These are phyloP conservation scores for Microdochium paspali DNA, from an alignment of 2,329 filamentous ascomycete genomes.

Conservation along the genomic window DNA sequence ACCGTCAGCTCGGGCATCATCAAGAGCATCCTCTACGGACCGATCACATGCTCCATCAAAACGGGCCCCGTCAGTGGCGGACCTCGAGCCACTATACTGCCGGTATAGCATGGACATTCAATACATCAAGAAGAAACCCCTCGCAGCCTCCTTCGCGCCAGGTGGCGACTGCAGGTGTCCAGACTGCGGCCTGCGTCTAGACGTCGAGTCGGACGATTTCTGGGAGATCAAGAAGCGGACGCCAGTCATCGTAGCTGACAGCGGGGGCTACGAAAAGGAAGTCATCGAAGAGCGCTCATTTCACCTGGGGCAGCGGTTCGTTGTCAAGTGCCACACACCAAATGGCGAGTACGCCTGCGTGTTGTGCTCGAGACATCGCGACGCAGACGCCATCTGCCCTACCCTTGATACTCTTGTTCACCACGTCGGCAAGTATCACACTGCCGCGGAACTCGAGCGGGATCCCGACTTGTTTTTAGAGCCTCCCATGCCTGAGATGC, in stretches of 20 bases:
- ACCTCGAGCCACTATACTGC: conserved; percentile 19
- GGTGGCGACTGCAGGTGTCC: conserved; percentile 15
- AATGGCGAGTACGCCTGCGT: conserved; percentile 21
- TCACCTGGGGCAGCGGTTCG: conserved; percentile 21
- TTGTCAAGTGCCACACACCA: conserved; percentile 25
- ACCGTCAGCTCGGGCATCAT: neutral
- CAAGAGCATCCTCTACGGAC: neutral
- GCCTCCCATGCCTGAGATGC: conserved; percentile 35
- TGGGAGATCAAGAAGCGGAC: conserved; percentile 17
- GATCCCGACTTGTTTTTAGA: conserved; percentile 7
- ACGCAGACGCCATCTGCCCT: conserved; percentile 17
- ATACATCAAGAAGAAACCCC: conserved; percentile 10
- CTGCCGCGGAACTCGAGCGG: conserved; percentile 6
- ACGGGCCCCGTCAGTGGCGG: conserved; percentile 5
- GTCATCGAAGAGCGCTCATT: conserved; percentile 17
- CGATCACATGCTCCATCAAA: conserved; percentile 7
- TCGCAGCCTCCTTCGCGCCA: conserved; percentile 10
- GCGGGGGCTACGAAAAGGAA: conserved; percentile 6
- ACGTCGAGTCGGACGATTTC: conserved; percentile 14
- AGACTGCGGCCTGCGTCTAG: conserved; percentile 13
- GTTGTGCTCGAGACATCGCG: conserved; percentile 16
- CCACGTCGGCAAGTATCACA: conserved; percentile 14
- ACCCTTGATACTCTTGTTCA: conserved; percentile 18
- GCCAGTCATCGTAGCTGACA: conserved; percentile 1
- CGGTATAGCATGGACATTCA: conserved; percentile 21